Base-by-base conservation (phyloP, 305 asterid species). In the Fraxinus angustifolia region DNA sequence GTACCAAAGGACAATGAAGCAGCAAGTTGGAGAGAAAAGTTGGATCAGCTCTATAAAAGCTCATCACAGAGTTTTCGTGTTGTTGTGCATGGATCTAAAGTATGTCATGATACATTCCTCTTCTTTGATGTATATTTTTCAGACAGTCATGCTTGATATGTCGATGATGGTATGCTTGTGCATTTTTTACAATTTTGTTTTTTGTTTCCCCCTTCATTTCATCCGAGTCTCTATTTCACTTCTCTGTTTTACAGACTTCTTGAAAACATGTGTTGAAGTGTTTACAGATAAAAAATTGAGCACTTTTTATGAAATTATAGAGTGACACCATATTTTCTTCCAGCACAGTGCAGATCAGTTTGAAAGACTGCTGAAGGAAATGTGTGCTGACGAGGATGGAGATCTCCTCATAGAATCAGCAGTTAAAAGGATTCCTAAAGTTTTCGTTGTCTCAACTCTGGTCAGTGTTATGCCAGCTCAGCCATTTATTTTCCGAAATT, bases 321-420 rank as follows among this genome's bases (percentile, higher is more conserved):
- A 78, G 81, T 82, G 82, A 83, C 80, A 53, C 79, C 84, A 86
- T 85, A 76, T 80, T 77, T 85, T 89, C 87, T 91, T 93, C 85
- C 98, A 96, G 98, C 98, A 96, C 90, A 96, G 97, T 90, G 98
- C 99, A 80, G 98, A 96, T 81, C 98, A 94, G 89, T 35, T 96
- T 83, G 99, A 96, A 97, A 91, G 87, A 85, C 88, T 96, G 89
- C 87, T 96, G 88, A 90, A 91, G 91, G 99, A 96, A 89, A 92
- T 94, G 89, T 94, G 98, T 86, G 92, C 98, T 81, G 98, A 94
- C 70, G 98, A 96, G 78, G 98, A 96, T 82, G 99, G 99, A 45
- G 97, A 96, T 89, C 98, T 96, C 85, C 89, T 96, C 78, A 96
- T 96, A 86, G 99, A 96, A 86, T 96, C 99, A 62, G 92, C 98